Evolutionary conservation across 495 filamentous ascomycete species (phyloP), one percentile per base, ranked within the genome.

Genomic region (Hapsidospora chrysogenum): DNA sequence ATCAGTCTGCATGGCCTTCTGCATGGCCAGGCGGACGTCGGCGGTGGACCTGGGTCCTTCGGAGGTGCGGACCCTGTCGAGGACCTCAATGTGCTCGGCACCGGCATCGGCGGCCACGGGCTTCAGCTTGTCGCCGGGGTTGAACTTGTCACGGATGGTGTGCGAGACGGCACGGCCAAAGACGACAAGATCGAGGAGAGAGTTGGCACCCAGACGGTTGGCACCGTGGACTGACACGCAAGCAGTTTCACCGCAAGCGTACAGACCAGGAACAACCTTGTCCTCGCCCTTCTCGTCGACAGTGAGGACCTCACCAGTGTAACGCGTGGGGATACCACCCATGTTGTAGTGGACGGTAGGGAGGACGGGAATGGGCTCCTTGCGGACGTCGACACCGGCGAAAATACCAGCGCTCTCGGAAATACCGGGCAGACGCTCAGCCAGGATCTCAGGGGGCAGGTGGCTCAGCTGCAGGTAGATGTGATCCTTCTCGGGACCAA

Each of bases 321-420:
- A 95, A 49, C 82, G 82, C 40, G 87, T 96, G 31, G 87, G 87
- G 49, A 95, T 93, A 67, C 87, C 87, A 57, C 87, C 87, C 87
- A 96, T 96, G 72, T 94, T 94, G 72, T 96, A 96, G 68, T 96
- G 89, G 49, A 93, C 89, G 30, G 87, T 96, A 33, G 87, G 87
- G 38, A 96, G 69, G 44, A 96, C 89, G 37, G 87, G 87, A 49
- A 96, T 96, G 44, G 87, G 87, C 58, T 93, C 80, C 66, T 92
- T 93, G 53, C 75, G 77, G 43, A 96, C 86, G 54, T 96, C 89
- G 48, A 96, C 86, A 56, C 87, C 87, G 23, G 87, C 68, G 64
- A 96, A 96, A 52, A 96, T 94, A 41, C 80, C 80, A 29, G 87
- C 87, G 23, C 89, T 96, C 68, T 96, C 87, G 19, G 89, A 93